These are phyloP conservation scores for Gremmenia infestans DNA, from an alignment of 2,329 filamentous ascomycete genomes.

Conservation along the genomic window DNA sequence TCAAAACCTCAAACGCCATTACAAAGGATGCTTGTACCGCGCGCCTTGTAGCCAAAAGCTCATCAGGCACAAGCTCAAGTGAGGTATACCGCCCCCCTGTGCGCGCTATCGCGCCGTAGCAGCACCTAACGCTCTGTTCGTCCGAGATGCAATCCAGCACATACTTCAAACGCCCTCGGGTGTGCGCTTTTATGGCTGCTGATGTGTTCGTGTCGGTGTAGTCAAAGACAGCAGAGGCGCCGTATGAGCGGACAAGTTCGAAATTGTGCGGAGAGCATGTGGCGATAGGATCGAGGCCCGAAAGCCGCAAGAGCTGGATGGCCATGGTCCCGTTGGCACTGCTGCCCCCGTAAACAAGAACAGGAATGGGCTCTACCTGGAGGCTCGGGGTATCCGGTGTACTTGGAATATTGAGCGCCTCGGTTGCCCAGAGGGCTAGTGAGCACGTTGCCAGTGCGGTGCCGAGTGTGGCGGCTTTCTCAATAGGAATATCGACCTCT, in stretches of 20 bases:
- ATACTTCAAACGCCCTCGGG: conserved; percentile 40
- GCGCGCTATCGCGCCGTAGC: no score
- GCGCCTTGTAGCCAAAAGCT: no score
- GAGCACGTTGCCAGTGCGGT: conserved; percentile 15
- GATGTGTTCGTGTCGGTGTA: conserved; percentile 36
- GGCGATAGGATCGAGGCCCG: conserved; percentile 26
- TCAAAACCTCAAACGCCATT: no score
- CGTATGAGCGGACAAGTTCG: conserved; percentile 34
- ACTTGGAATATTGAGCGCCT: conserved; percentile 9
- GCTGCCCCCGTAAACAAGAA: conserved; percentile 33
- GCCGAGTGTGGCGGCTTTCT: conserved; percentile 10
- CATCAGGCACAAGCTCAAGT: no score
- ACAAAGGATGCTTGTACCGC: no score
- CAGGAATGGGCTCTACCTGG: background rate
- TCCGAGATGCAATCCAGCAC: conserved; percentile 35
- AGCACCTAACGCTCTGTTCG: no score
- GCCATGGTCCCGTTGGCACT: conserved; percentile 26
- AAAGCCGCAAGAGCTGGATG: conserved; percentile 29
- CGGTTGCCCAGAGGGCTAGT: conserved; percentile 11
- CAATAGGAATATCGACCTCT: conserved; percentile 15
- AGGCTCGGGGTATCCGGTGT: conserved; percentile 10
- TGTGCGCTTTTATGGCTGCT: conserved; percentile 38
- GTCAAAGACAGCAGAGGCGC: conserved; percentile 39
- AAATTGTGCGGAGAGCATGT: conserved; percentile 36
- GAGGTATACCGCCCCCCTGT: no score